Base-by-base conservation (phyloP, 129 eudicot species). In the Dittrichia graveolens region DNA sequence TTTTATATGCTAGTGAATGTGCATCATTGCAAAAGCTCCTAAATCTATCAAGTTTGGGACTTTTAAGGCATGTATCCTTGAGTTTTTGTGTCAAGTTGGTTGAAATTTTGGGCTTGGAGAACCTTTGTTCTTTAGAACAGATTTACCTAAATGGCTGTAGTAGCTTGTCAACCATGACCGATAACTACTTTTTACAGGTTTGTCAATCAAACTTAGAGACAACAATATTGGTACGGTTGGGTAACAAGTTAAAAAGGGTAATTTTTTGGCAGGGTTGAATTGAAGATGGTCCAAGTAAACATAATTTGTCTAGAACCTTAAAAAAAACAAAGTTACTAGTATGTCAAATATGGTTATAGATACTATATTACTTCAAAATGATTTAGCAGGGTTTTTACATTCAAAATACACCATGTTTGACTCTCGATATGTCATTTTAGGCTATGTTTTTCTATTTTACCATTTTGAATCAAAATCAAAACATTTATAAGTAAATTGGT, bases 71-170 rank as follows among this genome's bases (percentile, higher is more conserved):
- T 48, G 8, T 35, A 2, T 8, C 2, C 49, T 48, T 67, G 13
- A 34, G 11, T n/a, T 7, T n/a, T 37, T 48, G 61, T 15, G 44
- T 14, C 59, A 67, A 67, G 45, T 67, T 67, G 60, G 61, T 67
- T 31, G 60, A 67, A 8, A 67, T 67, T 48, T 4, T 15, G 35
- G 73, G 73, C 14, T 48, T 67, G 73, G 61, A 67, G 47, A 67
- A 67, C 24, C 73, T 67, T 67, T 48, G 14, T 13, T 49, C 47
- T 67, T 15, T 67, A 49, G 4, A 67, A 49, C 35, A n/a, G 48
- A 14, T 67, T 38, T 14, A 4, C 47, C 61, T 68, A 39, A 6
- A 4, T 5, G 61, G 73, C 1, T 68, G 73, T 39, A 50, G 73
- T 68, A 14, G 61, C 54, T 68, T 68, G 48, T 13, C 57, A 38